Evolutionary conservation across 2,329 filamentous ascomycete species (phyloP).

Genomic region (Teratosphaeria epicoccoides): DNA sequence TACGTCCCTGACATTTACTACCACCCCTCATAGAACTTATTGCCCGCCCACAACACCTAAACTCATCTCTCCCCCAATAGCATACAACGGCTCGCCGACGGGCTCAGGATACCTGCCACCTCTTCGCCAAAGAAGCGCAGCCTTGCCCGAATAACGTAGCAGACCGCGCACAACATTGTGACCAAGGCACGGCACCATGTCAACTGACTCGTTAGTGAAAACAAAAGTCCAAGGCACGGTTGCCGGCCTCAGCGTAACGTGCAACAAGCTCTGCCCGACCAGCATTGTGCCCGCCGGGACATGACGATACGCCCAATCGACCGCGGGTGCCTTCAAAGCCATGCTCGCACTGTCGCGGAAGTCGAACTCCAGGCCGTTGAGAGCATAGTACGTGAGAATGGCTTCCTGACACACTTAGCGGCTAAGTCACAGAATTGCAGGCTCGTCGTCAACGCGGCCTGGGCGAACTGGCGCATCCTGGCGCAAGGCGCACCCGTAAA

Average conservation of each 20-base stretch:
- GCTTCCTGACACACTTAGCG: neutral
- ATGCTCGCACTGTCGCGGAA: neutral
- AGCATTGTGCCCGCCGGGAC: neutral
- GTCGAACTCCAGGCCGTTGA: conserved; percentile 2
- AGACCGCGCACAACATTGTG: neutral
- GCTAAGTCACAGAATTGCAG: neutral
- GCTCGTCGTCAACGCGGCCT: neutral
- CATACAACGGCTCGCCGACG: neutral
- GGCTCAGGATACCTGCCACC: neutral
- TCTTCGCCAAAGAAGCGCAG: neutral
- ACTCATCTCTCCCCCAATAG: neutral
- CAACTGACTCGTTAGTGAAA: neutral
- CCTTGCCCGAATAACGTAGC: neutral
- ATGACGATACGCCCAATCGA: neutral
- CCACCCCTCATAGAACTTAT: neutral
- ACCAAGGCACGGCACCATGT: neutral
- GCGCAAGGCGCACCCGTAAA: neutral
- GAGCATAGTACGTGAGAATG: neutral
- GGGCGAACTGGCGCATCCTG: neutral
- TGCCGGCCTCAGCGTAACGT: neutral
- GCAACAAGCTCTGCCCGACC: neutral
- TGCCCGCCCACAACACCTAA: neutral
- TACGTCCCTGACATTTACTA: neutral
- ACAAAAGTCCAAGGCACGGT: neutral
- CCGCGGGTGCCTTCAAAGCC: neutral